Conservation (phyloP, 1,284 basidiomycete genomes). For the Naganishia sp. region DNA sequence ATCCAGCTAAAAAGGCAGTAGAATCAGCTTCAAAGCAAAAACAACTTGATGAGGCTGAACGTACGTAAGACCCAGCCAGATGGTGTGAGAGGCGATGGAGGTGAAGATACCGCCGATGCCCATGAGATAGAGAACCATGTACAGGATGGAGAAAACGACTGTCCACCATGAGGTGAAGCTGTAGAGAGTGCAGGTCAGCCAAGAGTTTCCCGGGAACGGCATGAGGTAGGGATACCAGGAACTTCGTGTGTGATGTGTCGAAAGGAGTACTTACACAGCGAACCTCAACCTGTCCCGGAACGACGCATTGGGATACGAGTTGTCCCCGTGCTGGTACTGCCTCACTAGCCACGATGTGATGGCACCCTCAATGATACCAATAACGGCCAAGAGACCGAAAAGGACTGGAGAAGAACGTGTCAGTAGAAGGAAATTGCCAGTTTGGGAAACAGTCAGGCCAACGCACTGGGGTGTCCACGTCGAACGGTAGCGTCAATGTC, state of each 20-base stretch:
- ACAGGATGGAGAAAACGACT: constrained; percentile 47
- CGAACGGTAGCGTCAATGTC: constrained; percentile 39
- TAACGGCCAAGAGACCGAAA: constrained; percentile 46
- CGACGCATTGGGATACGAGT: constrained; percentile 44
- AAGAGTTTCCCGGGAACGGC: neutral
- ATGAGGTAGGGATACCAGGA: too few relatives aligned
- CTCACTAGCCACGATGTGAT: constrained; percentile 45
- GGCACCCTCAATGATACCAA: constrained; percentile 49
- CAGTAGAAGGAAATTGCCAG: neutral
- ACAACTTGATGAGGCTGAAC: constrained; percentile 31
- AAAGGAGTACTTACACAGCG: constrained; percentile 39
- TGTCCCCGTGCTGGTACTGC: constrained; percentile 39
- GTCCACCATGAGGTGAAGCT: constrained; percentile 55
- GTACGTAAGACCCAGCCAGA: constrained; percentile 49
- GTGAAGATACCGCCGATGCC: constrained; percentile 41
- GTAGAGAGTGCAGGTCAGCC: neutral
- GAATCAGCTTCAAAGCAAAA: neutral
- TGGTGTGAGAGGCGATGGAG: constrained; percentile 50
- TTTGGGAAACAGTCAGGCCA: neutral
- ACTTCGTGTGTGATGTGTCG: too few relatives aligned
- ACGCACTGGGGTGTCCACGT: constrained; percentile 46
- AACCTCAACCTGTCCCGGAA: constrained; percentile 50
- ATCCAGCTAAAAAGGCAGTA: constrained; percentile 43
- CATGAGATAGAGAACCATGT: constrained; percentile 49
- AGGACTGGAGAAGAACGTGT: constrained; percentile 36